Conservation (phyloP, 2,329 filamentous ascomycete species). For the Fusarium torulosum region DNA sequence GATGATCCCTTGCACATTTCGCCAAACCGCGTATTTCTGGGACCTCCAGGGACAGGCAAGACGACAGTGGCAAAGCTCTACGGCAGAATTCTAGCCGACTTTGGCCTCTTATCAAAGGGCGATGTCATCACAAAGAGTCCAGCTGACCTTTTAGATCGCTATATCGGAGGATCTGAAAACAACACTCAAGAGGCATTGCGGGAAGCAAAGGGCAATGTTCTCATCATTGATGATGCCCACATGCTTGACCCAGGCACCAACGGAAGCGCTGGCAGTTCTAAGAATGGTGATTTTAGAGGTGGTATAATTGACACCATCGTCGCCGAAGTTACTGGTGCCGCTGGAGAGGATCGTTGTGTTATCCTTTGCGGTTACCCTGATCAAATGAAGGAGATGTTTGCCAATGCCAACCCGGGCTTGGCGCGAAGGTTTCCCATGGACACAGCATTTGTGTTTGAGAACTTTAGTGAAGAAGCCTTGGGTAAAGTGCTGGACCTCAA, state of each 20-base stretch:
- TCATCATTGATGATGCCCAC: conserved; percentile 84
- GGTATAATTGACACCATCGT: conserved; percentile 82
- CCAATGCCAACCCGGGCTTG: conserved; percentile 78
- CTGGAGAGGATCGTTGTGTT: conserved; percentile 79
- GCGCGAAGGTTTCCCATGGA: conserved; percentile 74
- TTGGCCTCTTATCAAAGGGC: conserved; percentile 67
- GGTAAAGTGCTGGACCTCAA: conserved; percentile 73
- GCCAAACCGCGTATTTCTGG: conserved; percentile 77
- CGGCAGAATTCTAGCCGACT: conserved; percentile 73
- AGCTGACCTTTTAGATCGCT: conserved; percentile 75
- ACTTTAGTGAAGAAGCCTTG: conserved; percentile 73
- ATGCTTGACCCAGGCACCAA: conserved; percentile 64
- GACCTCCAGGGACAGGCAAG: conserved; percentile 79
- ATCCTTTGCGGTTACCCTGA: conserved; percentile 78
- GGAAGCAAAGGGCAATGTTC: conserved; percentile 74
- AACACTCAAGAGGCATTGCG: conserved; percentile 78
- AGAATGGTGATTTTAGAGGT: conserved; percentile 63
- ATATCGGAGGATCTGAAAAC: conserved; percentile 74
- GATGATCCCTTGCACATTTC: conserved; percentile 67
- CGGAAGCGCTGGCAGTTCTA: conserved; percentile 49
- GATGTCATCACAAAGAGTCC: conserved; percentile 78
- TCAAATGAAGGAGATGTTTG: conserved; percentile 78
- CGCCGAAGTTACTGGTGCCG: conserved; percentile 76
- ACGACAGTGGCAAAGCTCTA: conserved; percentile 80
- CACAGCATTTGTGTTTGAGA: conserved; percentile 75